These are phyloP conservation scores for Pythium plurisporium DNA, from an alignment of 352 stramenopile species.

Conservation along the genomic window DNA sequence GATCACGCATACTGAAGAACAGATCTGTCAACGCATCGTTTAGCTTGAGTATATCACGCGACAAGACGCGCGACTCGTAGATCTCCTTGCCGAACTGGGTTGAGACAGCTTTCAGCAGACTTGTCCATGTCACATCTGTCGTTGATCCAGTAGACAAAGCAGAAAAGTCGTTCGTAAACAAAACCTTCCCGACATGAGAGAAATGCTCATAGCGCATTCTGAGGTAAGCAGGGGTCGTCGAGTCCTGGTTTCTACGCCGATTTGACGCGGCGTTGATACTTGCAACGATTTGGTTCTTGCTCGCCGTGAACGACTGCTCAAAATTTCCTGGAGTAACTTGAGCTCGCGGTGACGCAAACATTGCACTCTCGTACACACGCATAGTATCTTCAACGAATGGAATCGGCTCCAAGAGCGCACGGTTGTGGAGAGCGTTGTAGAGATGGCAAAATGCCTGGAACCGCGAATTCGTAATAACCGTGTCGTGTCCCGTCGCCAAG, in stretches of 20 bases:
- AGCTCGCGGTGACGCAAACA: conserved; percentile 27
- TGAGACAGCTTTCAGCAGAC: neutral
- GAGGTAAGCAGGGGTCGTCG: too few species aligned
- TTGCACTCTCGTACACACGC: conserved; percentile 18
- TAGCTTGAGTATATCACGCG: conserved; percentile 26
- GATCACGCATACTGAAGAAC: neutral
- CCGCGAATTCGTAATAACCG: conserved; percentile 18
- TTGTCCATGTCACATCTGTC: conserved; percentile 1
- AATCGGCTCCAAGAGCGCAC: conserved; percentile 11
- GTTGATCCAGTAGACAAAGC: conserved; percentile 13
- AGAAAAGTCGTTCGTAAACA: too few species aligned
- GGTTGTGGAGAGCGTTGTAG: conserved; percentile 24
- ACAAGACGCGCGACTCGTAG: conserved; percentile 26
- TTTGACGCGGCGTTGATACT: too few species aligned
- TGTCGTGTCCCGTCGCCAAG: conserved; percentile 16
- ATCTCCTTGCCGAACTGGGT: conserved; percentile 21
- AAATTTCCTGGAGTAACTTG: conserved; percentile 20
- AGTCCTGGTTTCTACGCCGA: too few species aligned
- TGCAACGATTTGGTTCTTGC: too few species aligned
- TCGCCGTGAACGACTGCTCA: conserved; percentile 19
- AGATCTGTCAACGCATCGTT: conserved; percentile 25
- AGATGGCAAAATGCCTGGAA: conserved; percentile 25
- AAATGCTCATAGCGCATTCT: neutral
- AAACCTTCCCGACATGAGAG: too few species aligned
- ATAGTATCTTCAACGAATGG: conserved; percentile 29